Evolutionary conservation across 2,329 filamentous ascomycete species (phyloP), one percentile per base, ranked within the genome.

Genomic region (Pseudonectria foliicola): DNA sequence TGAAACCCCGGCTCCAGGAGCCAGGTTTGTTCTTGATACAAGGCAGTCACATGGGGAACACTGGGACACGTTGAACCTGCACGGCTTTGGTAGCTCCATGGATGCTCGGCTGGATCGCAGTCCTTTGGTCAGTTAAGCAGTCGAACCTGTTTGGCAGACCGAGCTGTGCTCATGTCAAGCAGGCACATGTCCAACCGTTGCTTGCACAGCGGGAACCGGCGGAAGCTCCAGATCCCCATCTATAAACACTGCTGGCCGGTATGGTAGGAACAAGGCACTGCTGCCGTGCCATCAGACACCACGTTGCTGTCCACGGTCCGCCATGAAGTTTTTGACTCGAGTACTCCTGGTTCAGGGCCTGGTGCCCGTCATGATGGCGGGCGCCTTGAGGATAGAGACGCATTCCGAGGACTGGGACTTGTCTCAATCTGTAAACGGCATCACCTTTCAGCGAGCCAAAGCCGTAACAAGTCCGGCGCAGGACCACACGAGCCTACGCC

Each of bases 401-500:
- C 13, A 8, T 3, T 31, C 31, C 10, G 13, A 31, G 8, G 45
- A 45, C 27, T 59, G 54, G 54, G 60, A 63, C 25, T 38, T 64
- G 11, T 53, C 54, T 6, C 52, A 52, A 39, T 53, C 59, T 11
- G 48, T 66, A 33, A 61, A 63, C 16, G 62, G 60, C 7, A 46
- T 67, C 41, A 50, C 46, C 15, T 64, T 67, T 36, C 50, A 64
- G 39, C 48, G 55, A 24, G 50, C 52, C 38, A 57, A 55, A 28
- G 56, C 54, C 3, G 12, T 52, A 15, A 37, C 48, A 1, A 26
- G 44, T 11, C 51, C 54, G 7, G 51, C 47, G 0, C 31, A 37
- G 5, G 62, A 66, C 21, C 44, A 44, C 7, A 40, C 45, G 5
- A 53, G 58, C 1, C 33, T 42, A 15, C 54, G 48, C 7, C 50